A percentile compares a stretch with the other conserved stretches of the same genome.
phyloP scores from a whole-genome alignment of 2,329 filamentous ascomycete species.

The Stagonosporopsis tanaceti region DNA sequence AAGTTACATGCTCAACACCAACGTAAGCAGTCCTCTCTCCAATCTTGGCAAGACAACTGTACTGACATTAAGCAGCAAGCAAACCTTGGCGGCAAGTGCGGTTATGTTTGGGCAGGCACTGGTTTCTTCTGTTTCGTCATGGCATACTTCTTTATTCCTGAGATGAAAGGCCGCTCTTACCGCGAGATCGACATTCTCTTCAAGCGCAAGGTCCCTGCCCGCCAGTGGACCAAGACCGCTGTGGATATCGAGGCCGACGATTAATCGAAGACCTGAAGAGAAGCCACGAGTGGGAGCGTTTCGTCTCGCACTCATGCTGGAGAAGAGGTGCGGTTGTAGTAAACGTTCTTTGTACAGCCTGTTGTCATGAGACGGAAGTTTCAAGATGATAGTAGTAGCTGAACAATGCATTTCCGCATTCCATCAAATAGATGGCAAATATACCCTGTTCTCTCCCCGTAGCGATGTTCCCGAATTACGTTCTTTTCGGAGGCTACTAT shows the following conservation, averaged over 20 bases:
- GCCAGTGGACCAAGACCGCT: slow-evolving; percentile 63
- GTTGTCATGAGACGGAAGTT: background rate
- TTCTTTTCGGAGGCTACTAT: too few species aligned
- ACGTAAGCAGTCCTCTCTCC: slow-evolving; percentile 31
- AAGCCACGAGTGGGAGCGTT: background rate
- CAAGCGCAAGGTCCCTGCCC: slow-evolving; percentile 59
- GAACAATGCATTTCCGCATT: background rate
- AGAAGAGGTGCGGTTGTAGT: background rate
- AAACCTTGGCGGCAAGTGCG: slow-evolving; percentile 53
- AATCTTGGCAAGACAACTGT: slow-evolving; percentile 60
- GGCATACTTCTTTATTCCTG: slow-evolving; percentile 61
- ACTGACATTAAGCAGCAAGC: slow-evolving; percentile 67
- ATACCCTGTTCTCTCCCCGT: too few species aligned
- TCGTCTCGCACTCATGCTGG: background rate
- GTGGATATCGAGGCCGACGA: slow-evolving; percentile 69
- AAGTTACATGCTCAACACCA: slow-evolving; percentile 68
- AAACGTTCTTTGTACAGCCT: slow-evolving; percentile 4
- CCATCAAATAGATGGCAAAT: background rate
- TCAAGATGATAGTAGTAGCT: background rate
- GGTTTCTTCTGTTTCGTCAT: slow-evolving; percentile 63
- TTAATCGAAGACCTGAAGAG: slow-evolving; percentile 51
- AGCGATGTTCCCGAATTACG: too few species aligned
- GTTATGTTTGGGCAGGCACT: slow-evolving; percentile 51
- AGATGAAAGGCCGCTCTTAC: slow-evolving; percentile 62
- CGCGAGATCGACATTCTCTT: slow-evolving; percentile 60